Evolutionary conservation across 345 rosid species (phyloP).

Genomic region (Syzygium jambos): DNA sequence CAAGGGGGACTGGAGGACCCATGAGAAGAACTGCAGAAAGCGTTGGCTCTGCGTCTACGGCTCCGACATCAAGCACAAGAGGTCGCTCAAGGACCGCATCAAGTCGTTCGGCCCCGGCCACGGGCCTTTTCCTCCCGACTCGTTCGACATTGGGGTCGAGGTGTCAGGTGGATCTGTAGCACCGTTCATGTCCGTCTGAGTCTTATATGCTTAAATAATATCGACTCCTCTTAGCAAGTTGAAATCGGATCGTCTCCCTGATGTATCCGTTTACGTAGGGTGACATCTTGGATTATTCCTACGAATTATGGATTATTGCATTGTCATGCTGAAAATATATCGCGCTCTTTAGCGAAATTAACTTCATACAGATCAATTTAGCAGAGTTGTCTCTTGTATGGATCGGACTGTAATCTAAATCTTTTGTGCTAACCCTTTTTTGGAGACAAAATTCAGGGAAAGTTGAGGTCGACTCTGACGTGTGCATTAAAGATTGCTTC

Average conservation of each 20-base stretch:
- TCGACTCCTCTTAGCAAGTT: background rate
- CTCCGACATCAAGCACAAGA: constrained; percentile 86
- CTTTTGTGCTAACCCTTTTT: background rate
- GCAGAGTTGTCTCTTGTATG: background rate
- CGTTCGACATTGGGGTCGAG: constrained; percentile 20
- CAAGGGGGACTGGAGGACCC: constrained; percentile 91
- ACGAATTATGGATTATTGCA: background rate
- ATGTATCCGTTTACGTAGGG: background rate
- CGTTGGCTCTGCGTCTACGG: constrained; percentile 89
- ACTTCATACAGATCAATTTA: background rate
- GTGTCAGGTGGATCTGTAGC: constrained; percentile 13
- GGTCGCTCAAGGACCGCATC: constrained; percentile 82
- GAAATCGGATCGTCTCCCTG: background rate
- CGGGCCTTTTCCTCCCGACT: constrained; percentile 40
- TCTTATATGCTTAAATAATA: background rate
- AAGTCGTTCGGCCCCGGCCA: constrained; percentile 72
- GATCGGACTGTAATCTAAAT: background rate
- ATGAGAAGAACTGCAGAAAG: constrained; percentile 88
- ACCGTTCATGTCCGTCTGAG: background rate
- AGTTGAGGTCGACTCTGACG: background rate
- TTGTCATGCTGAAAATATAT: background rate
- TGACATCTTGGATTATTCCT: background rate
- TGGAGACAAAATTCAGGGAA: background rate
- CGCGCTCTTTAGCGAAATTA: background rate
- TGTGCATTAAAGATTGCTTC: background rate